Evolutionary conservation across 2,329 filamentous ascomycete species (phyloP).

Genomic region (Xylariaceae sp.): DNA sequence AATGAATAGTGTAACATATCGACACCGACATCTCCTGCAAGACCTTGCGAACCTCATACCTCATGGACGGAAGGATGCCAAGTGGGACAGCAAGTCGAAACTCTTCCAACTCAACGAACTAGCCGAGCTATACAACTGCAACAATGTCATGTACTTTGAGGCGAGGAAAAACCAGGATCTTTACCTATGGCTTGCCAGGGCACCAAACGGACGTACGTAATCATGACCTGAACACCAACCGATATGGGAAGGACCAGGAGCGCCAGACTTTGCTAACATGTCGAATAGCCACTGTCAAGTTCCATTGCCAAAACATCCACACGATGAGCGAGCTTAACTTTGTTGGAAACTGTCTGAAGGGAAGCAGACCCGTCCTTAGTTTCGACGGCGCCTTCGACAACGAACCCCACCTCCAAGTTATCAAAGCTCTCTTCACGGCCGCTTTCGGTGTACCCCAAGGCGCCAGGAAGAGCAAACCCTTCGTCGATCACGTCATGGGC

Average conservation of each 20-base stretch:
- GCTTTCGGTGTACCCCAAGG: conserved; percentile 89
- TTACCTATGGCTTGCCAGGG: conserved; percentile 78
- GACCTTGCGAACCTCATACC: conserved; percentile 86
- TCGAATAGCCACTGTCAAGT: conserved; percentile 27
- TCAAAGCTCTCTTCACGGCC: conserved; percentile 87
- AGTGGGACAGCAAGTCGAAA: conserved; percentile 89
- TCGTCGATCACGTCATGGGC: conserved; percentile 90
- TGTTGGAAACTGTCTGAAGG: conserved; percentile 93
- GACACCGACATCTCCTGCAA: conserved; percentile 88
- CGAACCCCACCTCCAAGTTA: conserved; percentile 72
- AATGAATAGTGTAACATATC: conserved; percentile 28
- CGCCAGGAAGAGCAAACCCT: conserved; percentile 87
- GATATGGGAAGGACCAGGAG: too few species aligned
- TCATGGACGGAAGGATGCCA: conserved; percentile 89
- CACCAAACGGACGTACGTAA: conserved; percentile 66
- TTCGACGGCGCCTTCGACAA: conserved; percentile 86
- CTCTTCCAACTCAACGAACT: conserved; percentile 75
- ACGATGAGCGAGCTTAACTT: conserved; percentile 72
- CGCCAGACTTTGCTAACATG: too few species aligned
- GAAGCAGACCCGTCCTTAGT: conserved; percentile 82
- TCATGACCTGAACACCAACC: too few species aligned
- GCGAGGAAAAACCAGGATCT: conserved; percentile 91
- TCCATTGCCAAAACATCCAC: conserved; percentile 70
- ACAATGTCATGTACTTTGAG: conserved; percentile 97
- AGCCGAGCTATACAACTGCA: conserved; percentile 80